Base-by-base conservation (phyloP, 108 stramenopile species). In the Nitzschia sp. region DNA sequence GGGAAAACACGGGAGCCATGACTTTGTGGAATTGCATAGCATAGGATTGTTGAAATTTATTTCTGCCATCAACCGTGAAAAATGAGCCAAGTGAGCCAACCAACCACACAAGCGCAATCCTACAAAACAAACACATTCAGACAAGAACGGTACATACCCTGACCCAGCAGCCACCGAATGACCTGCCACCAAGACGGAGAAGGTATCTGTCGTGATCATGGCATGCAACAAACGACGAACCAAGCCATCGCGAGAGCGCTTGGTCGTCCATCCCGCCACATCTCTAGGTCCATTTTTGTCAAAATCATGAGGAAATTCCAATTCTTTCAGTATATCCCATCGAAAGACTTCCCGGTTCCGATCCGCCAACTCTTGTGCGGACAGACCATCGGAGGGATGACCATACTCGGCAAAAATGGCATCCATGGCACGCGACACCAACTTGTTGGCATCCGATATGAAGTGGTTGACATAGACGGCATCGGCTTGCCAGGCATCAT, bases 401-500 rank as follows among this genome's bases (percentile, higher is more conserved):
- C 91, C 91, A 57, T 83, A 82, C 42, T 86, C 85, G 17, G 84
- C 73, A 65, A 73, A 85, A 10, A 90, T 90, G 24, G 83, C 89
- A 63, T 90, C 82, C 57, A 71, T 75, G 22, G 81, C 80, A 38
- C 92, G 73, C 17, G 58, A 55, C 11, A 93, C 80, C n/a, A 93
- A 63, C 56, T 83, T 65, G 17, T 71, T 71, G 3, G 84, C 89
- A 26, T 84, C 89, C 41, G 82, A 78, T 9, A 90, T 58, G 67
- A 84, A 85, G 40, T 83, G 79, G 44, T 84, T 85, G 57, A 87
- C 84, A 69, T 80, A 93, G 7, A 85, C 92, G 22, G 85, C 86
- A 80, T 93, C 92, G 10, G 76, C 80, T 71, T 93, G 92, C 92
- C 92, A 93, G 15, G 87, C 73, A 56, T 79, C 63, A 10, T 76